These are phyloP conservation scores for Calonectria henricotiae DNA, from an alignment of 2,329 filamentous ascomycete genomes.

Conservation along the genomic window DNA sequence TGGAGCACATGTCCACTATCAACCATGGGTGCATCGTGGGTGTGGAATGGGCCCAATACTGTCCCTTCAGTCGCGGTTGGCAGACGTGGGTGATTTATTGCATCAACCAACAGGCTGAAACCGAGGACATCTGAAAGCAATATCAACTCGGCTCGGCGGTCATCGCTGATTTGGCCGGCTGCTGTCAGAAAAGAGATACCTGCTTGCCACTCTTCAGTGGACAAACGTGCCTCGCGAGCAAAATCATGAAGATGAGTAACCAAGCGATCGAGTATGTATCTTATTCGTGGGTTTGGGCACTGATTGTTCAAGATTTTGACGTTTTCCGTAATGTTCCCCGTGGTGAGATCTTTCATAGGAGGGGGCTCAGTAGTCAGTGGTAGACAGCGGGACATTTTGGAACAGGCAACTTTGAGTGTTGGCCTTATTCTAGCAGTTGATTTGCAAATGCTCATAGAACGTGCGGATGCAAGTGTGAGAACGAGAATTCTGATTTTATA, in stretches of 20 bases:
- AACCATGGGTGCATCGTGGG: conserved; percentile 74
- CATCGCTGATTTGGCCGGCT: conserved; percentile 78
- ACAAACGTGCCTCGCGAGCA: conserved; percentile 81
- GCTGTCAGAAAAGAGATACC: conserved; percentile 79
- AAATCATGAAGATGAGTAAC: conserved; percentile 85
- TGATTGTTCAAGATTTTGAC: conserved; percentile 80
- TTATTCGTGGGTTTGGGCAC: conserved; percentile 73
- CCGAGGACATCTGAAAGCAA: conserved; percentile 83
- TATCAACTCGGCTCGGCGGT: conserved; percentile 83
- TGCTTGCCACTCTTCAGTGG: conserved; percentile 81
- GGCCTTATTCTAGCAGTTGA: not conserved
- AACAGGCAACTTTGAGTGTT: not conserved
- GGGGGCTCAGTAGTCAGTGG: not conserved
- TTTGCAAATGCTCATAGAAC: not conserved
- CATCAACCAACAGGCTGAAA: conserved; percentile 82
- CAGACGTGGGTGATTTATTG: conserved; percentile 84
- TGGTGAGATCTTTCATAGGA: conserved; percentile 70
- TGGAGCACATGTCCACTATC: conserved; percentile 74
- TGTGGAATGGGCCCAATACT: conserved; percentile 84
- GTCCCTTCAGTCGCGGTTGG: conserved; percentile 79
- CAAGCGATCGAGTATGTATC: conserved; percentile 79
- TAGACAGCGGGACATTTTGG: not conserved
- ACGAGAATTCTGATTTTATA: not conserved
- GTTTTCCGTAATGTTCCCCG: conserved; percentile 83
- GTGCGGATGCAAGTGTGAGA: not conserved